These are phyloP conservation scores for Neurospora sp. DNA, from an alignment of 495 filamentous ascomycete species.

Conservation along the genomic window DNA sequence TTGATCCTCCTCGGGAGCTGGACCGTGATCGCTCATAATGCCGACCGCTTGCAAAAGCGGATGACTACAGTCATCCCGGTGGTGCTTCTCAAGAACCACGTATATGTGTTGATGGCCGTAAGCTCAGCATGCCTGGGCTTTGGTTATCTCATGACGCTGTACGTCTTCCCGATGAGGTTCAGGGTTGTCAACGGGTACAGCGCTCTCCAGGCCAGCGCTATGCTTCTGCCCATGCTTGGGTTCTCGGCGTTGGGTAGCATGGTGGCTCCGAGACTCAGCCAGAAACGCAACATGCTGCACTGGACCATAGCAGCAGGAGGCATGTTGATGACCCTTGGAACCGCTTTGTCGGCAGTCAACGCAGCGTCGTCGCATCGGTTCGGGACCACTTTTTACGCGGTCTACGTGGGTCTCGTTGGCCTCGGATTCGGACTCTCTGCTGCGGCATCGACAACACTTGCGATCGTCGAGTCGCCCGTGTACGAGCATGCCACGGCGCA, in stretches of 20 bases:
- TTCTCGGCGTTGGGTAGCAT: constrained; percentile 37
- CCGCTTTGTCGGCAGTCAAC: constrained; percentile 8
- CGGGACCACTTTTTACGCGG: not conserved
- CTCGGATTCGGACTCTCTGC: constrained; percentile 36
- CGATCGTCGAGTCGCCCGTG: constrained; percentile 21
- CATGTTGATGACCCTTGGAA: constrained; percentile 28
- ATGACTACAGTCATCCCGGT: constrained; percentile 19
- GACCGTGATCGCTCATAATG: constrained; percentile 14
- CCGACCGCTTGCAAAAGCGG: constrained; percentile 10
- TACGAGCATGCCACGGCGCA: constrained; percentile 38
- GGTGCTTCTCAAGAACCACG: constrained; percentile 19
- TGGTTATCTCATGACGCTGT: constrained; percentile 44
- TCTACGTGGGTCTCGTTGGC: constrained; percentile 14
- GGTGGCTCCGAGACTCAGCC: constrained; percentile 29
- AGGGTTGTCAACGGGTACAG: constrained; percentile 45
- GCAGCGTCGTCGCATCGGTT: not conserved
- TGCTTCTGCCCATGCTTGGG: constrained; percentile 48
- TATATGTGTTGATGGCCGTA: constrained; percentile 23
- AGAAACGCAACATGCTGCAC: constrained; percentile 20
- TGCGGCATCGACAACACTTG: constrained; percentile 27
- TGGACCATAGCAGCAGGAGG: constrained; percentile 27
- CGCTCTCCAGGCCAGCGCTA: constrained; percentile 41
- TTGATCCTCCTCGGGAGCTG: constrained; percentile 35
- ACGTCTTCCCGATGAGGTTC: constrained; percentile 48
- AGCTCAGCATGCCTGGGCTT: constrained; percentile 43